These are phyloP conservation scores for Dionaea muscipula DNA, from an alignment of 179 eudicot species.

Conservation along the genomic window DNA sequence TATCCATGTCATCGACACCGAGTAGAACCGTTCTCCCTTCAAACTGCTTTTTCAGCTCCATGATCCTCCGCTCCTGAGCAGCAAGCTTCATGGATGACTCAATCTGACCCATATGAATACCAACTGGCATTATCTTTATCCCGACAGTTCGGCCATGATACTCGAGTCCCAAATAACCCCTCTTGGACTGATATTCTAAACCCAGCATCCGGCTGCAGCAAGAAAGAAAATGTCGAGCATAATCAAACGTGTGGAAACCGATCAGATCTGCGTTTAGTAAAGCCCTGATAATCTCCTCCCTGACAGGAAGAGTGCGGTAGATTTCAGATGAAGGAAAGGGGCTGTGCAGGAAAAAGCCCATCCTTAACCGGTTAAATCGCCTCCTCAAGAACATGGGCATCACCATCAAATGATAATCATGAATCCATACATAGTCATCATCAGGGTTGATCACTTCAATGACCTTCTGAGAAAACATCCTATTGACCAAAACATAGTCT, in stretches of 20 bases:
- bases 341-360: constrained; percentile 76
- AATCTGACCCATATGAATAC: constrained; percentile 77
- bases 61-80: constrained; percentile 30
- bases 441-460: constrained; percentile 54
- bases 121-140: constrained; percentile 69
- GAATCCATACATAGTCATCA: constrained; percentile 78
- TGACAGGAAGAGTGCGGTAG: constrained; percentile 59
- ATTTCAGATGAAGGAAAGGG: constrained; percentile 85
- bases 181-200: constrained; percentile 62
- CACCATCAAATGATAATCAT: constrained; percentile 84
- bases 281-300: constrained; percentile 66
- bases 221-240: constrained; percentile 76
- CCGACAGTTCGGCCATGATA: constrained; percentile 74
- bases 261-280: constrained; percentile 70
- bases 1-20: constrained; percentile 88
- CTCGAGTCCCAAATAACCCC: constrained; percentile 74
- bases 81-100: constrained; percentile 33
- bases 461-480: constrained; percentile 48
- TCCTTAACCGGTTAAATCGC: constrained; percentile 36
- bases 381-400: constrained; percentile 71
- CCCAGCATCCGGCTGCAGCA: constrained; percentile 89
- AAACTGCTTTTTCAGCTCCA: constrained; percentile 30
- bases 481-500: constrained; percentile 73
- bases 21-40: constrained; percentile 53
- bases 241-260: constrained; percentile 89